Evolutionary conservation across 352 stramenopile genomes (phyloP).

Genomic region (Bremia lactucae): DNA sequence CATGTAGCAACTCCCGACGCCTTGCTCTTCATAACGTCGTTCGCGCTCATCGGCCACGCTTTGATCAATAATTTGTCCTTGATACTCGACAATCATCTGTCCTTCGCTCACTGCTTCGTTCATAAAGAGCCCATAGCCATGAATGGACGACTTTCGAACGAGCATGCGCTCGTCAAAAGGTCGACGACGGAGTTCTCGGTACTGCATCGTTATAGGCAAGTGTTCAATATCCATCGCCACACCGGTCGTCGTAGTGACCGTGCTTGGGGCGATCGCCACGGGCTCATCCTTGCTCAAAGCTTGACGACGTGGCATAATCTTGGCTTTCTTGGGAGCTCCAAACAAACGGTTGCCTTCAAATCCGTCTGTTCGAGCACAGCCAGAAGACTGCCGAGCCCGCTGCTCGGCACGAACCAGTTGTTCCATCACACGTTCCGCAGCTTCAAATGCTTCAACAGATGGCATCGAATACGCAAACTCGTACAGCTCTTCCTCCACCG

Average conservation of each 20-base stretch:
- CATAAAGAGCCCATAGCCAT: constrained; percentile 94
- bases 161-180: constrained; percentile 86
- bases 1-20: constrained; percentile 95
- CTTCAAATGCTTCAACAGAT: constrained; percentile 53
- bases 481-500: constrained; percentile 45
- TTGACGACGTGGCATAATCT: constrained; percentile 21
- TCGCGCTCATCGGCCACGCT: constrained; percentile 89
- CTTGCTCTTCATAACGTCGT: constrained; percentile 88
- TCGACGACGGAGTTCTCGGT: constrained; percentile 85
- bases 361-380: constrained; percentile 81
- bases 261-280: constrained; percentile 6
- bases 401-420: constrained; percentile 71
- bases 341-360: constrained; percentile 51
- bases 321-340: constrained; percentile 25
- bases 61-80: constrained; percentile 89
- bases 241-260: constrained; percentile 9
- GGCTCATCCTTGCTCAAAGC: constrained; percentile 30
- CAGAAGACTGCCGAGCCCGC: constrained; percentile 72
- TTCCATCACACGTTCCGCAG: constrained; percentile 74
- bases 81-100: constrained; percentile 96
- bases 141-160: constrained; percentile 90
- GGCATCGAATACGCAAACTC: constrained; percentile 81
- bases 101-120: constrained; percentile 85
- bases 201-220: constrained; percentile 82
- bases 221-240: constrained; percentile 76